Evolutionary conservation across 495 filamentous ascomycete species (phyloP).

Genomic region (Hypoxylon trugodes): DNA sequence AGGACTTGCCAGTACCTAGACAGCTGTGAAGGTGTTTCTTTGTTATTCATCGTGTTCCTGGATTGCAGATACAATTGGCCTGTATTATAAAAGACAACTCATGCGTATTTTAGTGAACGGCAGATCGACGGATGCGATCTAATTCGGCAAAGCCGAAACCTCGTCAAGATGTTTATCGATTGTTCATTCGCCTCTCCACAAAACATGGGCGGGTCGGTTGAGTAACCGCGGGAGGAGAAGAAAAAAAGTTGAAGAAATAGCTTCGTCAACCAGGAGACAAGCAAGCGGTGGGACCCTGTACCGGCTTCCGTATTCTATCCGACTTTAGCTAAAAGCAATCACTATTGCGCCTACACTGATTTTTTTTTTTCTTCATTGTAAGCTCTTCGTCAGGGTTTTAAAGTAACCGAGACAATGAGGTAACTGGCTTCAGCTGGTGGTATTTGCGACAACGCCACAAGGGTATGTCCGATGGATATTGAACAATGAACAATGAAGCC

Average conservation of each 20-base stretch:
- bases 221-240: not conserved
- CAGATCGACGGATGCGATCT: slow-evolving; percentile 14
- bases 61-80: not conserved
- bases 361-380: not conserved
- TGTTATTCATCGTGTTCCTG: not conserved
- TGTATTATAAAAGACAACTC: not conserved
- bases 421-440: slow-evolving; percentile 4
- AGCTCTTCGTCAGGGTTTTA: not conserved
- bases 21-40: too few relatives aligned
- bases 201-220: not conserved
- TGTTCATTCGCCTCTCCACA: slow-evolving; percentile 1
- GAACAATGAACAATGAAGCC: slow-evolving; percentile 1
- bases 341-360: not conserved
- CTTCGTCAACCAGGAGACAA: not conserved
- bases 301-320: not conserved
- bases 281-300: not conserved
- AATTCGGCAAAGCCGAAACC: slow-evolving; percentile 17
- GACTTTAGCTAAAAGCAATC: not conserved
- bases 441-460: slow-evolving; percentile 6
- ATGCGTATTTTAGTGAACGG: not conserved
- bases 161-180: not conserved
- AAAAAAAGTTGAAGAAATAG: too few relatives aligned
- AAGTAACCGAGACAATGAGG: not conserved
- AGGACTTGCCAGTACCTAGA: too few relatives aligned
- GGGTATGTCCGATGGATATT: not conserved